Evolutionary conservation across 2,329 filamentous ascomycete species (phyloP), one percentile per base, ranked within the genome.

Genomic region (Blastomyces parvus): DNA sequence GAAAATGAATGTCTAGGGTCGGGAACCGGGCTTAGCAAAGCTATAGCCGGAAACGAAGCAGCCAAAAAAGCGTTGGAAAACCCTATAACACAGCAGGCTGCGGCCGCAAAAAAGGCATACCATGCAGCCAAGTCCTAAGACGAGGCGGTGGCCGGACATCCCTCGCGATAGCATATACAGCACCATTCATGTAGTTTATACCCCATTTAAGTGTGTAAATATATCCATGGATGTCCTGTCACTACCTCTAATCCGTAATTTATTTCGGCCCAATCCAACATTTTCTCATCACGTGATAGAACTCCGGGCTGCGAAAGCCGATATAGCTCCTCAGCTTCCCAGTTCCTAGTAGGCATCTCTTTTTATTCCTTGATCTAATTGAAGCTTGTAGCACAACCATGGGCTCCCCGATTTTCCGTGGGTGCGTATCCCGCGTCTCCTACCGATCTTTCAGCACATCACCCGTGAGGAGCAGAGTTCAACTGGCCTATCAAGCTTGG

Each of bases 1-100:
- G 64, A 72, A 25, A 74, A 77, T 59, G 72, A 73, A 62, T 75
- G 76, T 66, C 69, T 81, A 36, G 79, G 79, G 5, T 79, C 76
- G 48, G 79, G 79, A 1, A 71, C 74, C 44, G 79, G 79, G 7
- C 64, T 72, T 22, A 81, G 71, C 64, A 81, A 80, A 68, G 70
- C 69, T 25, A 76, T 73, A 60, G 79, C 79, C 14, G 79, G 79
- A 25, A 74, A 79, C 65, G 71, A 74, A 61, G 79, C 79, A 50
- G 79, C 79, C 30, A 71, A 67, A 44, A 69, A 74, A 48, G 79
- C 78, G 6, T 66, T 81, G 56, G 59, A 63, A 19, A 77, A 79
- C 61, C 38, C 57, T 1, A 9, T 59, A 30, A 30, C 40, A 17
- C 70, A 70, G 2, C 66, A 70, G 1, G 75, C 80, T 30, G 68